phyloP scores from a whole-genome alignment of 768 basidiomycete genomes.

The Auriscalpium orientale region DNA sequence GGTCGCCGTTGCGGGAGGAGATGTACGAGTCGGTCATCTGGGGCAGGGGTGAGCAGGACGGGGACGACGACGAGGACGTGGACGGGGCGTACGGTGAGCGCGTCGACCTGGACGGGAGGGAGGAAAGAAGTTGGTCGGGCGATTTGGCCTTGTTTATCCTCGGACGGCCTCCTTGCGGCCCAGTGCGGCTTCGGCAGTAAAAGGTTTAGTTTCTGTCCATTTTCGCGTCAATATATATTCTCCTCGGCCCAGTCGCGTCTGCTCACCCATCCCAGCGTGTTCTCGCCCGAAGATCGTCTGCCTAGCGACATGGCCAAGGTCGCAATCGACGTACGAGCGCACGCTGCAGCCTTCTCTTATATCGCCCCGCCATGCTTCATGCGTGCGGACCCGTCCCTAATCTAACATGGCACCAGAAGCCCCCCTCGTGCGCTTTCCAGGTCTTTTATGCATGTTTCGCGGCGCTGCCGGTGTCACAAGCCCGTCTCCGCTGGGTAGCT shows the following conservation, averaged over 20 bases:
- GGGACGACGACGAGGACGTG: slow-evolving; percentile 16
- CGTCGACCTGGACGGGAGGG: slow-evolving; percentile 43
- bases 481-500: not conserved
- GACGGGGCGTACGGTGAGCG: slow-evolving; percentile 24
- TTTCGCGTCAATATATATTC: slow-evolving; percentile 15
- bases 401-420: not conserved
- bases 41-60: slow-evolving; percentile 11
- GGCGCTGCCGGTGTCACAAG: not conserved
- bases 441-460: not conserved
- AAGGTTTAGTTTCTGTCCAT: slow-evolving; percentile 26
- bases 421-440: not conserved
- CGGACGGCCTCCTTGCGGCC: slow-evolving; percentile 23
- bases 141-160: slow-evolving; percentile 26
- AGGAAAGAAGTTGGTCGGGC: slow-evolving; percentile 30
- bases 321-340: not conserved
- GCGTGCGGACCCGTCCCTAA: not conserved
- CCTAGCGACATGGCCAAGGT: not conserved
- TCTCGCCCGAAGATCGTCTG: not conserved
- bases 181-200: slow-evolving; percentile 47
- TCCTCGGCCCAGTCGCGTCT: not conserved
- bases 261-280: not conserved
- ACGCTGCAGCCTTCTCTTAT: not conserved
- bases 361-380: slow-evolving; percentile 5
- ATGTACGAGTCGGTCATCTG: slow-evolving; percentile 74
- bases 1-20: slow-evolving; percentile 60